These are phyloP conservation scores for Hypoxylon sp. DNA, from an alignment of 2,329 filamentous ascomycete genomes.

Conservation along the genomic window DNA sequence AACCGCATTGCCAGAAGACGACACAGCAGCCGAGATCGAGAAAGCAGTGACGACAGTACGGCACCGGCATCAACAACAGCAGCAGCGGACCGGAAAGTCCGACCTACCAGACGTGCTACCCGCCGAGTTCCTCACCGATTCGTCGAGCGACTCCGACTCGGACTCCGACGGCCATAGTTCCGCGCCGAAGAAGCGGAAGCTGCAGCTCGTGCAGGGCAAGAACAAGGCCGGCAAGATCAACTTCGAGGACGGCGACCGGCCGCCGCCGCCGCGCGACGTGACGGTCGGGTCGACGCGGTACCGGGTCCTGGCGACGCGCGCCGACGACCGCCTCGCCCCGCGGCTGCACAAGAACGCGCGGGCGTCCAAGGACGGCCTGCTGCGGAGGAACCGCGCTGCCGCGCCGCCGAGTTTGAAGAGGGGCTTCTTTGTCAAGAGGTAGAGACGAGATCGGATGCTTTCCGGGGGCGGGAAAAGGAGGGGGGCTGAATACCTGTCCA, in stretches of 20 bases:
- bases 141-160: conserved; percentile 44
- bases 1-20: conserved; percentile 24
- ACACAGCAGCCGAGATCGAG: conserved; percentile 32
- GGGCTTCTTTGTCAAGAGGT: conserved; percentile 55
- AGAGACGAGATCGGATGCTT: too few relatives aligned
- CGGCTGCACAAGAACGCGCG: conserved; percentile 54
- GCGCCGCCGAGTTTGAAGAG: conserved; percentile 45
- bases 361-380: conserved; percentile 53
- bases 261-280: conserved; percentile 55
- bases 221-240: conserved; percentile 55
- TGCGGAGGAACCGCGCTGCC: conserved; percentile 54
- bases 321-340: conserved; percentile 59
- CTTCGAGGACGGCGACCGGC: conserved; percentile 46
- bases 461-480: too few relatives aligned
- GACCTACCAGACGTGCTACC: conserved; percentile 58
- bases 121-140: conserved; percentile 61
- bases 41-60: conserved; percentile 34
- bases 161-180: conserved; percentile 31
- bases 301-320: conserved; percentile 55
- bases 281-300: conserved; percentile 63
- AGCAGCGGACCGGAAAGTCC: conserved; percentile 46
- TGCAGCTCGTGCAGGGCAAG: conserved; percentile 34
- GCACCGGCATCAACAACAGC: too few relatives aligned
- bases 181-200: conserved; percentile 36
- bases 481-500: too few relatives aligned